Conservation (phyloP, 306 rosid species). For the Arachis stenosperma region DNA sequence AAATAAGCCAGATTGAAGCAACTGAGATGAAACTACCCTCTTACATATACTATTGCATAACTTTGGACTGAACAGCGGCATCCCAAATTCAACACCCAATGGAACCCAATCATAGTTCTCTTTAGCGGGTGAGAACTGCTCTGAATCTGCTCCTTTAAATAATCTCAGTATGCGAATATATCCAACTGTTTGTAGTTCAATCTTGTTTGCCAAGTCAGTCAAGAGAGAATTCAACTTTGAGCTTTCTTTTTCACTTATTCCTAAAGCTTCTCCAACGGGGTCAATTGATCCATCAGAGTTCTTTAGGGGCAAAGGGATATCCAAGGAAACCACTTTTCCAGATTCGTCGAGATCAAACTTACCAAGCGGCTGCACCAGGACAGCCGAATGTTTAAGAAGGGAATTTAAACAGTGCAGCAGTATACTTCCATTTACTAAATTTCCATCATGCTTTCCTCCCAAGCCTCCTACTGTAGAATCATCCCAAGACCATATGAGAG, state of each 20-base stretch:
- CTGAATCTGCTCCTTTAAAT: slow-evolving; percentile 61
- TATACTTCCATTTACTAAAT: slow-evolving; percentile 77
- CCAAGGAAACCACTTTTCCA: slow-evolving; percentile 73
- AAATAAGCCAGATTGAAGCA: slow-evolving; percentile 81
- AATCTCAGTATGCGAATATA: slow-evolving; percentile 86
- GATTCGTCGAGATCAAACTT: slow-evolving; percentile 77
- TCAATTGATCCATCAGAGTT: slow-evolving; percentile 79
- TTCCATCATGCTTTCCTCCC: slow-evolving; percentile 93
- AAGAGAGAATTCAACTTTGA: slow-evolving; percentile 63
- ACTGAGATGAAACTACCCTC: slow-evolving; percentile 81
- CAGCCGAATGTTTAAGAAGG: slow-evolving; percentile 86
- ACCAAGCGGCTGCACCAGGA: slow-evolving; percentile 90
- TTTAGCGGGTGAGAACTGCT: slow-evolving; percentile 51
- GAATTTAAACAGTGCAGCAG: slow-evolving; percentile 92
- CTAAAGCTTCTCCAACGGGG: slow-evolving; percentile 64
- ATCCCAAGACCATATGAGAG: slow-evolving; percentile 98
- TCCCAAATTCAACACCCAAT: slow-evolving; percentile 87
- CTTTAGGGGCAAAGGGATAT: slow-evolving; percentile 89
- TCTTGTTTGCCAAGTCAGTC: slow-evolving; percentile 62
- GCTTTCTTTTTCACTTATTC: slow-evolving; percentile 67
- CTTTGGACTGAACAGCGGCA: slow-evolving; percentile 91
- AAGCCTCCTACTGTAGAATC: slow-evolving; percentile 86
- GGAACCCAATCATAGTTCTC: slow-evolving; percentile 94
- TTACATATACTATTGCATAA: slow-evolving; percentile 71
- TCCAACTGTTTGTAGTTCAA: slow-evolving; percentile 85